Evolutionary conservation across 495 filamentous ascomycete genomes (phyloP), one percentile per base, ranked within the genome.

Genomic region (Penicillium longicatenatum): DNA sequence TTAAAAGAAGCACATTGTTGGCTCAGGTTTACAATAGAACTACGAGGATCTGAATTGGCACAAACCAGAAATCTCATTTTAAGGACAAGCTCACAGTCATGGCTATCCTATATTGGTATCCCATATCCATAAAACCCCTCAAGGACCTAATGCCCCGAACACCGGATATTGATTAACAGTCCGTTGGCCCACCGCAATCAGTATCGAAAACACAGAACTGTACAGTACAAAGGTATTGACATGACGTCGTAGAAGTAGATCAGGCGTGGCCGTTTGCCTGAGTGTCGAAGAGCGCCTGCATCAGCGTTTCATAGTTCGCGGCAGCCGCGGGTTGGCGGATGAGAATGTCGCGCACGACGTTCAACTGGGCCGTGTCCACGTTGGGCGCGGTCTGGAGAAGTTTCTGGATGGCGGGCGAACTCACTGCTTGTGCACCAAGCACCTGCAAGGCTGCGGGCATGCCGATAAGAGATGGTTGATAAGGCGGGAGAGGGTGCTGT

Each of bases 321-420:
- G 72, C 75, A 11, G 76, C 72, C 3, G 72, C 68, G 1, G 80
- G 81, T 44, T 87, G 82, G 1, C 75, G 74, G 47, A 74, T 72
- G 10, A 87, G 74, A 21, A 88, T 84, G 48, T 79, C 77, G 37
- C 79, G 77, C 54, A 92, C 81, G 11, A 90, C 76, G 26, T 78
- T 76, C 75, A 90, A 84, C 65, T 92, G 88, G 4, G 72, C 70
- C 14, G 79, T 74, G 31, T 83, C 75, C 75, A 86, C 87, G 19
- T 78, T 79, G 6, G 82, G 83, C 2, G 85, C 85, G 50, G 89
- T 84, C 11, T 84, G 81, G 16, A 92, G 74, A 7, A 91, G 70
- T 61, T 89, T 84, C n/a, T 77, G 72, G 6, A 91, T 82, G 0
- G 86, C 85, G 1, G 87, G 85, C 10, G 84, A 80, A 20, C 75